Evolutionary conservation across 2,329 filamentous ascomycete species (phyloP), one percentile per base, ranked within the genome.

Genomic region (Celoporthe dispersa): DNA sequence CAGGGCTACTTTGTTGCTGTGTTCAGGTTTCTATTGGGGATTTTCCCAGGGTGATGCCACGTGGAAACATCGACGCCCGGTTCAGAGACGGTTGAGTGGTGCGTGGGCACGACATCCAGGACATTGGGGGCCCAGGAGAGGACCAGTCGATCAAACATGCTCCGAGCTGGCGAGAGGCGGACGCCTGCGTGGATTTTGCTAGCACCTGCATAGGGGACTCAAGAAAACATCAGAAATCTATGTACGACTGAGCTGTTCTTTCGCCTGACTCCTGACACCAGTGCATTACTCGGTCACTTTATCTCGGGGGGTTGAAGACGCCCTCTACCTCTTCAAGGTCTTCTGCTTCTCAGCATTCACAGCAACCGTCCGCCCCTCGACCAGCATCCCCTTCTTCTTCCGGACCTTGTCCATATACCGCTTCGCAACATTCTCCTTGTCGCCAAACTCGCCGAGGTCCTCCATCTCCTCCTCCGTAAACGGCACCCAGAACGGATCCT

Each of bases 401-500:
- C 96, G 85, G 55, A 99, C 95, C 51, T 87, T 85, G 82, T 99
- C 96, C 88, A 99, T 94, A 84, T 98, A 98, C 78, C 92, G 84
- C 88, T 97, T 97, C 33, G 96, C 96, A 65, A 98, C 93, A 81
- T 98, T 98, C 85, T 98, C 96, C 77, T 89, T 88, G 82, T 99
- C 96, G 4, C 93, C 96, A 78, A 95, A 84, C 84, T 98, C 95
- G 35, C 96, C 96, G 71, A 99, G 82, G 84, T 99, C 96, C 85
- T 99, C 96, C 66, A 99, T 82, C 77, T 99, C 94, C 79, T 98
- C 96, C 78, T 98, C 96, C 0, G 95, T 98, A 74, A 94, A 94
- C 1, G 96, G 96, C 62, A 97, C 94, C 96, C 96, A 99, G 83
- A 97, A 97, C 0, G 96, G 96, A 83, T 99, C 96, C 81, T 98